Percentiles rank a stretch among this genome's conserved stretches.
These are phyloP conservation scores for Zygoascus biomembranicola DNA, from an alignment of 805 yeast species.

Conservation along the genomic window DNA sequence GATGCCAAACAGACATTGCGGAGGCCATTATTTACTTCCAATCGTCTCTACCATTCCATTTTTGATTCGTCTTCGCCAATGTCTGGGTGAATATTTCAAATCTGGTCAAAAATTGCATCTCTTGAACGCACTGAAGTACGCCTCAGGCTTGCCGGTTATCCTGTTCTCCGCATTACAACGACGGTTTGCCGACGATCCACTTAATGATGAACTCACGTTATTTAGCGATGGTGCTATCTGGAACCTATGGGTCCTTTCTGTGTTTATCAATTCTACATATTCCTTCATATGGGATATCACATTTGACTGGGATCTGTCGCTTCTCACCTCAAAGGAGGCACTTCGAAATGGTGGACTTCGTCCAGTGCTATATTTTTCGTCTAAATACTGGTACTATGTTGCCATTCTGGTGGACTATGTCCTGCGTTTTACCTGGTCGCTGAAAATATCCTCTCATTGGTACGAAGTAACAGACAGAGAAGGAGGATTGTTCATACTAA, in stretches of 20 bases:
- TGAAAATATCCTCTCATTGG: constrained; percentile 38
- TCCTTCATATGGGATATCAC: constrained; percentile 84
- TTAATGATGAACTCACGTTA: constrained; percentile 13
- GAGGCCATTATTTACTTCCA: constrained; percentile 31
- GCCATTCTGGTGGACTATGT: constrained; percentile 56
- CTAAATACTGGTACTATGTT: constrained; percentile 37
- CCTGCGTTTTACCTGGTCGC: constrained; percentile 71
- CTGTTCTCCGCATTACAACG: constrained; percentile 25
- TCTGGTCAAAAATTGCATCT: constrained; percentile 50
- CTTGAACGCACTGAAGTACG: constrained; percentile 68
- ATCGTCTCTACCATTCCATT: constrained; percentile 47
- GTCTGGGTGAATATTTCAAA: constrained; percentile 56
- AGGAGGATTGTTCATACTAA: constrained; percentile 58
- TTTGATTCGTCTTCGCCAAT: constrained; percentile 72
- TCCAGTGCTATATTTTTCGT: constrained; percentile 21
- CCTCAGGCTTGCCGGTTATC: constrained; percentile 51
- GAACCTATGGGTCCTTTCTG: constrained; percentile 31
- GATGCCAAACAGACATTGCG: constrained; percentile 30
- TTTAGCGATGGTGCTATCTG: constrained; percentile 8
- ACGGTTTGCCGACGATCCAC: constrained; percentile 11
- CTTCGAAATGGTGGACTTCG: constrained; percentile 22
- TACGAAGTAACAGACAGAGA: constrained; percentile 30
- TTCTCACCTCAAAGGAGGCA: constrained; percentile 29
- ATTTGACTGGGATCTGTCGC: constrained; percentile 77
- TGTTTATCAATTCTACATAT: constrained; percentile 61